Evolutionary conservation across 2,329 filamentous ascomycete species (phyloP).

Genomic region (Waltergamsia citrina): DNA sequence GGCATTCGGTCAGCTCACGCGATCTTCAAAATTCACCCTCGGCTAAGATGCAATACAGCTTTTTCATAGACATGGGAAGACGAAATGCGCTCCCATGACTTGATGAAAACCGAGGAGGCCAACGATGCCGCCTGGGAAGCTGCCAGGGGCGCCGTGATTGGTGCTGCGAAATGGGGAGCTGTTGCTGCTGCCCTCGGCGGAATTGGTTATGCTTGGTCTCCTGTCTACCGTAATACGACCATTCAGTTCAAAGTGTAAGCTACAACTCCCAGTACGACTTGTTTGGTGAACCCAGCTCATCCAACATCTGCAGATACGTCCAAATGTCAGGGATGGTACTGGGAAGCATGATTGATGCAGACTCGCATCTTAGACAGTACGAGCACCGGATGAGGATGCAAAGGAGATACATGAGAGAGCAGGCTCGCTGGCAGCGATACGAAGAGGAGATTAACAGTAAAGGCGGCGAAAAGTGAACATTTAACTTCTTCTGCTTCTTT

Average conservation of each 20-base stretch:
- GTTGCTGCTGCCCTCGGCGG: conserved; percentile 52
- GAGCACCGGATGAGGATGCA: conserved; percentile 57
- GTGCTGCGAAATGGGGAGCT: conserved; percentile 66
- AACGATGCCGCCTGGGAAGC: conserved; percentile 64
- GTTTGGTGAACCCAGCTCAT: not conserved
- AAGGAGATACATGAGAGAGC: conserved; percentile 52
- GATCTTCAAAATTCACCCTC: no score
- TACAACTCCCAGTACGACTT: not conserved
- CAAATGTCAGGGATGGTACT: conserved; percentile 84
- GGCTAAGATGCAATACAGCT: no score
- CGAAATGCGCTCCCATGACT: conserved; percentile 41
- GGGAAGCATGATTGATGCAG: conserved; percentile 68
- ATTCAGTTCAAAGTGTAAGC: conserved; percentile 70
- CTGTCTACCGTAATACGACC: conserved; percentile 63
- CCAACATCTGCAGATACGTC: conserved; percentile 47
- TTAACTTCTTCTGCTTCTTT: not conserved
- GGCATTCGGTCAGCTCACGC: no score
- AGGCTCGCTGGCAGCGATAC: conserved; percentile 59
- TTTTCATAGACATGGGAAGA: not conserved
- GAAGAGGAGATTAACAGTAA: conserved; percentile 38
- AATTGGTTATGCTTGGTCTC: conserved; percentile 54
- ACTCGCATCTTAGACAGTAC: conserved; percentile 56
- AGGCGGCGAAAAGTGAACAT: not conserved
- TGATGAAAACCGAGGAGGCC: conserved; percentile 56
- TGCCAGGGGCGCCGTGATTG: conserved; percentile 53